Conservation (phyloP, 2,329 filamentous ascomycete genomes). For the Calonectria pseudoreteaudii region DNA sequence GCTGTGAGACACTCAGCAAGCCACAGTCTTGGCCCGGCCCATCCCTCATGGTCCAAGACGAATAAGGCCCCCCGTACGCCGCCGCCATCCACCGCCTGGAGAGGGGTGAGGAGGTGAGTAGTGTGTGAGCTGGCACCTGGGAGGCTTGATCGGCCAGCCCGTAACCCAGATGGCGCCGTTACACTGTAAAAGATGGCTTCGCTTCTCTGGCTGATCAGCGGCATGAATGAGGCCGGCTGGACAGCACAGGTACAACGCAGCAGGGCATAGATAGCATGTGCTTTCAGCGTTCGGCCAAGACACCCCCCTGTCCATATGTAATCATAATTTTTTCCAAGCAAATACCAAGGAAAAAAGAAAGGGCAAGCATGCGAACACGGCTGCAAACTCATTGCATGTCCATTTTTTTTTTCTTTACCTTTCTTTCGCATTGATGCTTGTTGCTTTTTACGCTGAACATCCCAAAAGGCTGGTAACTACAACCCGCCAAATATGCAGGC, state of each 20-base stretch:
- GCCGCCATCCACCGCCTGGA: conserved; percentile 26
- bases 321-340: background rate
- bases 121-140: conserved; percentile 32
- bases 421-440: background rate
- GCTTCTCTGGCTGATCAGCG: background rate
- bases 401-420: background rate
- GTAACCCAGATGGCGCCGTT: conserved; percentile 8
- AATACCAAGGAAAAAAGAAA: background rate
- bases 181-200: conserved; percentile 1
- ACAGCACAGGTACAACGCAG: background rate
- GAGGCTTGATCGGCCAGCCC: conserved; percentile 30
- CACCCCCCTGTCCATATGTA: background rate
- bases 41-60: conserved; percentile 23
- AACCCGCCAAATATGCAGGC: background rate
- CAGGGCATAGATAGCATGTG: background rate
- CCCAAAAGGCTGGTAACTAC: background rate
- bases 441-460: conserved; percentile 2
- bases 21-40: conserved; percentile 38
- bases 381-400: background rate
- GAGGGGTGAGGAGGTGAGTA: background rate
- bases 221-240: conserved; percentile 2
- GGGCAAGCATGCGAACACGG: conserved; percentile 5
- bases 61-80: conserved; percentile 37
- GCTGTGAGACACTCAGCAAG: conserved; percentile 40
- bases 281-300: background rate